These are phyloP conservation scores for Amaranthus palmeri DNA, from an alignment of 148 eudicot genomes.

Conservation along the genomic window DNA sequence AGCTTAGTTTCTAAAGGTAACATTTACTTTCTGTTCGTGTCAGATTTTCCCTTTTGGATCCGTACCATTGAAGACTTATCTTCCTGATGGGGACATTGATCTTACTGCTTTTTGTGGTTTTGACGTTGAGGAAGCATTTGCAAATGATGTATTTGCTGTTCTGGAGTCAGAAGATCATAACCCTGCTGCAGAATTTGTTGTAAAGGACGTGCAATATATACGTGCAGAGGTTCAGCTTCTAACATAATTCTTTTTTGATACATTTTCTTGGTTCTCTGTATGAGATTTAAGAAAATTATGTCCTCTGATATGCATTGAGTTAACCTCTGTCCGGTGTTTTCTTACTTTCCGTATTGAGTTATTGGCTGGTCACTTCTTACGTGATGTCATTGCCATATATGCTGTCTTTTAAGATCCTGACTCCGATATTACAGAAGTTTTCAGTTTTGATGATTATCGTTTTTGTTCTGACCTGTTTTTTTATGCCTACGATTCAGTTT, in stretches of 20 bases:
- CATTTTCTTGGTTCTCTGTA: not conserved
- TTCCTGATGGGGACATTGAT: constrained; percentile 97
- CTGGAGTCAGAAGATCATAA: constrained; percentile 67
- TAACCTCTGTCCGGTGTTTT: not conserved
- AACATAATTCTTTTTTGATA: constrained; percentile 6
- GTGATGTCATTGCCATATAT: not conserved
- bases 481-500: not conserved
- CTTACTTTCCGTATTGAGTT: not conserved
- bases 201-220: constrained; percentile 86
- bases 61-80: constrained; percentile 88
- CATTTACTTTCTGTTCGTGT: not conserved
- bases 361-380: not conserved
- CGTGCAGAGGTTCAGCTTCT: constrained; percentile 71
- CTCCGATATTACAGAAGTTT: too few species aligned
- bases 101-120: constrained; percentile 70
- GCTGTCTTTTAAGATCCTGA: not conserved
- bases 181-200: constrained; percentile 56
- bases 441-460: not conserved
- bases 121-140: constrained; percentile 54
- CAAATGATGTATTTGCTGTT: constrained; percentile 46
- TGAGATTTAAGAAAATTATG: not conserved
- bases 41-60: constrained; percentile 92
- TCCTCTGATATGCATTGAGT: not conserved
- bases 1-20: constrained; percentile 1
- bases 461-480: not conserved